Percentiles rank a stretch among this genome's conserved stretches.
phyloP scores from a whole-genome alignment of 176 grass and related monocot genomes.

The Rhynchospora pubera region DNA sequence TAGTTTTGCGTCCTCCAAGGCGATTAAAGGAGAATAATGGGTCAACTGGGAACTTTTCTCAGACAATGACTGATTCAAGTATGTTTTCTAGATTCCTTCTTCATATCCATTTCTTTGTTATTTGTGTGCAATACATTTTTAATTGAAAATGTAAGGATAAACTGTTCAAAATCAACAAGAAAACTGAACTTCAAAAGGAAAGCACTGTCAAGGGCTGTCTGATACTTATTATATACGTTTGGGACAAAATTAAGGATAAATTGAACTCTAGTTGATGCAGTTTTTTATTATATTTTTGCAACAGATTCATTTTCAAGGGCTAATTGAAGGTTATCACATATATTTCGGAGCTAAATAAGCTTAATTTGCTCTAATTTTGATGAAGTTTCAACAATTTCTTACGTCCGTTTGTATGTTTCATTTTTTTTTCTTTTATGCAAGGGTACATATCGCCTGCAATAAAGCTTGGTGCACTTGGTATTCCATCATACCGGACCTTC shows the following conservation, averaged over 20 bases:
- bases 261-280: no score
- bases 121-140: not conserved
- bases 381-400: constrained; percentile 1
- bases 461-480: constrained; percentile 79
- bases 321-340: not conserved
- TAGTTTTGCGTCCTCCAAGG: constrained; percentile 27
- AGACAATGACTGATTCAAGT: constrained; percentile 82
- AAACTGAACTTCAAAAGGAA: not conserved
- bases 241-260: no score
- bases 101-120: not conserved
- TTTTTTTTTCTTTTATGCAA: constrained; percentile 22
- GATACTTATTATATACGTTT: no score
- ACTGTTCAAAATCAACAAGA: not conserved
- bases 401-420: constrained; percentile 6
- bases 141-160: not conserved
- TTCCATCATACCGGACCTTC: constrained; percentile 73
- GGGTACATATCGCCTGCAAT: constrained; percentile 80
- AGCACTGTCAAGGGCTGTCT: not conserved
- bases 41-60: constrained; percentile 61
- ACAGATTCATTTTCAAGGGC: no score
- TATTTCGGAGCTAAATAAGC: not conserved
- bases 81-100: constrained; percentile 26
- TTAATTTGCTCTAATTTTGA: not conserved
- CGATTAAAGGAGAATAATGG: constrained; percentile 40
- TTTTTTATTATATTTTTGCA: no score